Evolutionary conservation across 176 grass and related monocot species (phyloP).

Genomic region (Oryza officinalis): DNA sequence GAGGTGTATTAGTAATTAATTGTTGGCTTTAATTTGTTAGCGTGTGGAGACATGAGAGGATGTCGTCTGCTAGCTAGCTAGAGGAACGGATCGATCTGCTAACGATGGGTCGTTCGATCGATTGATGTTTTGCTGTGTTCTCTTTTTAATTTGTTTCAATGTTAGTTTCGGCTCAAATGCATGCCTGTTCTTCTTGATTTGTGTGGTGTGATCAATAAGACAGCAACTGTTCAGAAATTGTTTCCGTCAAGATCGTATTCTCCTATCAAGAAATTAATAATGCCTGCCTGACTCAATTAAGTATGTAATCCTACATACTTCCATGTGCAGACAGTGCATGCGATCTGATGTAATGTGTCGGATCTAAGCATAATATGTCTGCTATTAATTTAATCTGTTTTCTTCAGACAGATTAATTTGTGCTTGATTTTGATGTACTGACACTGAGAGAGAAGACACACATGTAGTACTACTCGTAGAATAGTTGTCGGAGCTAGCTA

Average conservation of each 20-base stretch:
- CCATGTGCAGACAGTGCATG: neutral
- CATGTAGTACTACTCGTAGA: no score
- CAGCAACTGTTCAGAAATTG: neutral
- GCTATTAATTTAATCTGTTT: neutral
- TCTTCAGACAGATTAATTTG: neutral
- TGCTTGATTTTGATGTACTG: neutral
- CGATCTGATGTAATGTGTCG: neutral
- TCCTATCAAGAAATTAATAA: neutral
- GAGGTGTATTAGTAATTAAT: neutral
- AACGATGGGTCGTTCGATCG: neutral
- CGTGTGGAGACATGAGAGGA: slow-evolving; percentile 62
- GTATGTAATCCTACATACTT: neutral
- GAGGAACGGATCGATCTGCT: slow-evolving; percentile 19
- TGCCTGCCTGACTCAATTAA: neutral
- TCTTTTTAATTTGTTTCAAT: slow-evolving; percentile 10
- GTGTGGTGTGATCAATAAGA: neutral
- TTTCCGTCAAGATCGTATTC: neutral
- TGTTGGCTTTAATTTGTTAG: neutral
- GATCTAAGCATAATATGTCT: neutral
- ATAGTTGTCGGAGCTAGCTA: neutral
- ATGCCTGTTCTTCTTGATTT: neutral
- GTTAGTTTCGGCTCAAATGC: neutral
- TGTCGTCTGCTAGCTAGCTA: slow-evolving; percentile 33
- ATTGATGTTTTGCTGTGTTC: slow-evolving; percentile 1
- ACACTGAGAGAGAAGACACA: neutral